Evolutionary conservation across 345 rosid species (phyloP), one percentile per base, ranked within the genome.

Genomic region (Atalantia buxifolia): DNA sequence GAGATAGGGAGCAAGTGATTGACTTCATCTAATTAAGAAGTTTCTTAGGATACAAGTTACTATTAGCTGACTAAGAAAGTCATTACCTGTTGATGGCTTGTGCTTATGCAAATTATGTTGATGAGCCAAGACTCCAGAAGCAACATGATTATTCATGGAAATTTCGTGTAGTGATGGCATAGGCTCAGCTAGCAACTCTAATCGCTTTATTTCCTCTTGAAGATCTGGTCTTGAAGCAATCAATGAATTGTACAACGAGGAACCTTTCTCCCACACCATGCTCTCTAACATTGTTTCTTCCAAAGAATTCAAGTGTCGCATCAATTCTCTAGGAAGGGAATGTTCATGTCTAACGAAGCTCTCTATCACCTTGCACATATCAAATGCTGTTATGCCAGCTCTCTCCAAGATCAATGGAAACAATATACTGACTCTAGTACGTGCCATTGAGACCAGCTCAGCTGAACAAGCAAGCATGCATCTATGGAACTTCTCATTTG

Each of bases 401-500:
- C 93, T 85, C 84, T 96, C 95, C 80, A 96, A 77, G 78, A 94
- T 98, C 36, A 94, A 89, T 14, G 98, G 97, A 76, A 94, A 92
- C 88, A 94, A 71, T 93, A 94, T 89, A 28, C 95, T 92, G 36
- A 89, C 86, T 73, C 97, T 94, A 84, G 88, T 91, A 85, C 90
- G 95, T 2, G 97, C 94, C 28, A 97, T 93, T 42, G 92, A 87
- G 71, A 96, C 98, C 68, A 96, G 83, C 81, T 96, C 98, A 64
- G 98, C 98, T 1, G 98, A 90, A 74, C 98, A 95, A 35, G 98
- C 97, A 69, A 95, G 95, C 98, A 95, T 92, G 78, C 97, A 95
- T 83, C 98, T 90, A 69, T 95, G 98, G 81, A 94, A 94, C 89
- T 94, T 92, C 83, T 96, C 99, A 53, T 94, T 94, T 21, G 92